Conservation (phyloP, 768 basidiomycete species). For the Floccularia luteovirens region DNA sequence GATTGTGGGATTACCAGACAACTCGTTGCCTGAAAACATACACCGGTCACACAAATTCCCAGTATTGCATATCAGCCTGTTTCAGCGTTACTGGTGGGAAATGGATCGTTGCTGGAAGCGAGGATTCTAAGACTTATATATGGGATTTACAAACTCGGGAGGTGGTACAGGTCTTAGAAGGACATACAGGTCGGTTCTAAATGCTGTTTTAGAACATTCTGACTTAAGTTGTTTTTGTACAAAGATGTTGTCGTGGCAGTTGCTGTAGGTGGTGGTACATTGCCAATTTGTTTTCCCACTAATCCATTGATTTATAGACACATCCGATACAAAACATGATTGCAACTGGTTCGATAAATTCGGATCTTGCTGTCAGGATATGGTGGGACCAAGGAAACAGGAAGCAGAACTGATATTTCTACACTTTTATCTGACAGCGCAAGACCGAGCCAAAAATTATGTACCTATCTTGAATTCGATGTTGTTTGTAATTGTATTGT, state of each 20-base stretch:
- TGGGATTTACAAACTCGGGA: slow-evolving; percentile 91
- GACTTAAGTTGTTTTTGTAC: slow-evolving; percentile 4
- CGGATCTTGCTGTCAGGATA: slow-evolving; percentile 74
- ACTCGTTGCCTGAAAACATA: slow-evolving; percentile 90
- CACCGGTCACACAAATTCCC: slow-evolving; percentile 72
- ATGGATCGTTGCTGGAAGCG: slow-evolving; percentile 89
- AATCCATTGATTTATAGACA: slow-evolving; percentile 36
- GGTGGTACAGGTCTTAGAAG: slow-evolving; percentile 72
- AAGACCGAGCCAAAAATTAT: slow-evolving; percentile 1
- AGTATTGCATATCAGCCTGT: slow-evolving; percentile 79
- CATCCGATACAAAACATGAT: slow-evolving; percentile 85
- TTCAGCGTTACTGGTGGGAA: slow-evolving; percentile 82
- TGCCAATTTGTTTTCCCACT: slow-evolving; percentile 4
- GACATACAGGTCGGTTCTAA: slow-evolving; percentile 54
- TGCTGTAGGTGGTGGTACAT: slow-evolving; percentile 38
- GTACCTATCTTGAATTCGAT: too few relatives aligned
- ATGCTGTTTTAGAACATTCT: slow-evolving; percentile 1
- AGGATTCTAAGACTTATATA: slow-evolving; percentile 83
- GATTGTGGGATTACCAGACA: slow-evolving; percentile 93
- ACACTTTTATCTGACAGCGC: slow-evolving; percentile 1
- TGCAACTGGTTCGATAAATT: slow-evolving; percentile 81
- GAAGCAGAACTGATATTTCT: slow-evolving; percentile 5
- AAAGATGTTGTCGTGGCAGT: slow-evolving; percentile 75
- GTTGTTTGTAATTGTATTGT: slow-evolving; percentile 4
- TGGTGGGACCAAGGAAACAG: slow-evolving; percentile 59